phyloP scores from a whole-genome alignment of 495 filamentous ascomycete species.

The Tuber aestivum region DNA sequence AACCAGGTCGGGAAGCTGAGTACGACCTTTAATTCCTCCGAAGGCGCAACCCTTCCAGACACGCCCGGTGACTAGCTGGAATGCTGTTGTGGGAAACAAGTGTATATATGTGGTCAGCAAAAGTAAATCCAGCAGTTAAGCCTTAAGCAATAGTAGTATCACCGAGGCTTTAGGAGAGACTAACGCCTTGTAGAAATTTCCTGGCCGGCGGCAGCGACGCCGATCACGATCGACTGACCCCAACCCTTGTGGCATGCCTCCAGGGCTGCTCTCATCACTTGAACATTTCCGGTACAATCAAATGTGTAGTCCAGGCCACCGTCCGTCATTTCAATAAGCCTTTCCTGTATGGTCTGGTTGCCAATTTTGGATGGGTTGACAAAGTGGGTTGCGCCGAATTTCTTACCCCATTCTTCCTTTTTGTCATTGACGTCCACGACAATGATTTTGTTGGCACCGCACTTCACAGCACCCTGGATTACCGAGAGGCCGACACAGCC shows the following conservation, averaged over 20 bases:
- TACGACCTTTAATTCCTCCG: constrained; percentile 94
- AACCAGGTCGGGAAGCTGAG: constrained; percentile 82
- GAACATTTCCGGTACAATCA: constrained; percentile 95
- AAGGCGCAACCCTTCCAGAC: constrained; percentile 98
- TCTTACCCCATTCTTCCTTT: constrained; percentile 86
- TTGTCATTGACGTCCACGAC: constrained; percentile 88
- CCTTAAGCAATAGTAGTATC: background rate
- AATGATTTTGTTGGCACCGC: constrained; percentile 83
- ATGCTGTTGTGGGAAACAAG: constrained; percentile 57
- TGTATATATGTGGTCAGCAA: constrained; percentile 13
- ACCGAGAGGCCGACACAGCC: constrained; percentile 94
- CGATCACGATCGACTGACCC: constrained; percentile 97
- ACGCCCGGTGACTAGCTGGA: constrained; percentile 96
- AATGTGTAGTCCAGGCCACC: constrained; percentile 98
- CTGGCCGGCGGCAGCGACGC: constrained; percentile 93
- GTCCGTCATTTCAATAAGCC: constrained; percentile 97
- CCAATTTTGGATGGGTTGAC: constrained; percentile 75
- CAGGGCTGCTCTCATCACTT: constrained; percentile 90
- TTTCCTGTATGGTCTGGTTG: constrained; percentile 72
- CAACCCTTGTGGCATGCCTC: constrained; percentile 99
- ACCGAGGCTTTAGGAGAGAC: constrained; percentile 45
- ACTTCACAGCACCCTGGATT: constrained; percentile 87
- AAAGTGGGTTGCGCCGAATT: constrained; percentile 95
- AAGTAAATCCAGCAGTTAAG: constrained; percentile 6
- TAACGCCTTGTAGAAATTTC: constrained; percentile 93